A percentile compares a stretch with the other conserved stretches of the same genome.
These are phyloP conservation scores for Cyclotella choctawhatcheeana DNA, from an alignment of 108 stramenopile genomes.

Conservation along the genomic window DNA sequence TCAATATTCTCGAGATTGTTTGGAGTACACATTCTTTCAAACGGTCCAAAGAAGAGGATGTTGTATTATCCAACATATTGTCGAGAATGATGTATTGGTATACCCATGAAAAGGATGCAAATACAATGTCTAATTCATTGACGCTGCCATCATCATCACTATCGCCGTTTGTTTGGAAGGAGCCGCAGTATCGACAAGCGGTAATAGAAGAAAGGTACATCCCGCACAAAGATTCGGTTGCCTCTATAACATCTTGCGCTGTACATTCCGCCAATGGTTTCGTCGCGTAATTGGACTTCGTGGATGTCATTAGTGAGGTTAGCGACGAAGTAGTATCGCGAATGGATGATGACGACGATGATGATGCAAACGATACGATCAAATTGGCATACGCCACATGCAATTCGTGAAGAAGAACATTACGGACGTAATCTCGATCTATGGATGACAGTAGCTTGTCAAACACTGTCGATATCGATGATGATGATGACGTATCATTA, in stretches of 20 bases:
- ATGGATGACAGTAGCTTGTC: conserved; percentile 23
- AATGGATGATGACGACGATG: neutral
- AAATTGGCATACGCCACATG: conserved; percentile 34
- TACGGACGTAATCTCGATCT: conserved; percentile 20
- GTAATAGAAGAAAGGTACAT: conserved; percentile 44
- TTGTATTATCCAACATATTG: no score
- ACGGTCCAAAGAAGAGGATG: neutral
- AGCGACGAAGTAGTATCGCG: neutral
- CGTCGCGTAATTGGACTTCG: neutral
- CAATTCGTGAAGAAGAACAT: conserved; percentile 22
- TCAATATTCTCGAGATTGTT: conserved; percentile 23
- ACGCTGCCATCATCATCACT: neutral
- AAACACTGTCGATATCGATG: no score
- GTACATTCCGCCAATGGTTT: conserved; percentile 10
- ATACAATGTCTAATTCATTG: conserved; percentile 30
- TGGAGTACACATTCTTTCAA: conserved; percentile 19
- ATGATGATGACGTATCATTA: no score
- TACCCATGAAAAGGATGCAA: conserved; percentile 45
- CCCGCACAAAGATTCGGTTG: conserved; percentile 45
- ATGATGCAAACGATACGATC: conserved; percentile 25
- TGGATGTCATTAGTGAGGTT: neutral
- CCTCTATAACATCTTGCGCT: conserved; percentile 36
- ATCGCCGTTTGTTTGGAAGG: neutral
- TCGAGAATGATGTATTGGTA: conserved; percentile 43
- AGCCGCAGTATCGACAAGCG: conserved; percentile 26